Conservation (phyloP, 2,329 filamentous ascomycete species). For the Fusarium ambrosium region DNA sequence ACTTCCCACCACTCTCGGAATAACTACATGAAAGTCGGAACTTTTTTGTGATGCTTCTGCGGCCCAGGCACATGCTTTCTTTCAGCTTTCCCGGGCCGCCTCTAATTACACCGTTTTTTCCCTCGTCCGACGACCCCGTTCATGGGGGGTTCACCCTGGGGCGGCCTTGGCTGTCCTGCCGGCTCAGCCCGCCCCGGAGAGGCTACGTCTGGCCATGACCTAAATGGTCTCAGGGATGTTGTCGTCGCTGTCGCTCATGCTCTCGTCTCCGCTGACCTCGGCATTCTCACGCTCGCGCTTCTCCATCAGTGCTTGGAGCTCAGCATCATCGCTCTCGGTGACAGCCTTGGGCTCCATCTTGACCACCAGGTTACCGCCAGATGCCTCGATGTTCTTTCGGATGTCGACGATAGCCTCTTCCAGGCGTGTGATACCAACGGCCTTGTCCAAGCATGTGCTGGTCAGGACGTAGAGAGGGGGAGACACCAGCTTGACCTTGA, state of each 20-base stretch:
- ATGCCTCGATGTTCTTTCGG: conserved; percentile 80
- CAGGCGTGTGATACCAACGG: conserved; percentile 82
- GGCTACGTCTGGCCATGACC: conserved; percentile 37
- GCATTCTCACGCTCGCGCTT: conserved; percentile 98
- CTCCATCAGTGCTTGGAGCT: conserved; percentile 98
- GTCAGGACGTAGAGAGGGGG: conserved; percentile 97
- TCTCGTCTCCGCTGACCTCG: conserved; percentile 97
- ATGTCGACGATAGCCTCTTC: conserved; percentile 94
- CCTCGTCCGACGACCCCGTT: conserved; percentile 41
- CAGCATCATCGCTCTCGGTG: conserved; percentile 97
- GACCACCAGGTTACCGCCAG: conserved; percentile 85
- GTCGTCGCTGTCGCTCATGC: conserved; percentile 94
- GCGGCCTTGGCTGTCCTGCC: conserved; percentile 35
- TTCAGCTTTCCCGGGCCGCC: conserved; percentile 39
- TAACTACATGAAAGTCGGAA: conserved; percentile 48
- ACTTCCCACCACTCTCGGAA: conserved; percentile 42
- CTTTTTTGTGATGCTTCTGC: conserved; percentile 49
- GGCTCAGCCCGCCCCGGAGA: conserved; percentile 31
- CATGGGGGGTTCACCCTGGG: conserved; percentile 23
- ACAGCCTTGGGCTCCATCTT: conserved; percentile 99
- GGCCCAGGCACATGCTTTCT: conserved; percentile 35
- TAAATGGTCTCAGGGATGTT: conserved; percentile 66
- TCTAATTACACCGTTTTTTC: conserved; percentile 47
- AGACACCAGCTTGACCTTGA: conserved; percentile 99
- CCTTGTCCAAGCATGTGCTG: conserved; percentile 95